Percentiles rank a stretch among this genome's conserved stretches.
Evolutionary conservation across 306 rosid species (phyloP).

Genomic region (Mucuna pruriens): DNA sequence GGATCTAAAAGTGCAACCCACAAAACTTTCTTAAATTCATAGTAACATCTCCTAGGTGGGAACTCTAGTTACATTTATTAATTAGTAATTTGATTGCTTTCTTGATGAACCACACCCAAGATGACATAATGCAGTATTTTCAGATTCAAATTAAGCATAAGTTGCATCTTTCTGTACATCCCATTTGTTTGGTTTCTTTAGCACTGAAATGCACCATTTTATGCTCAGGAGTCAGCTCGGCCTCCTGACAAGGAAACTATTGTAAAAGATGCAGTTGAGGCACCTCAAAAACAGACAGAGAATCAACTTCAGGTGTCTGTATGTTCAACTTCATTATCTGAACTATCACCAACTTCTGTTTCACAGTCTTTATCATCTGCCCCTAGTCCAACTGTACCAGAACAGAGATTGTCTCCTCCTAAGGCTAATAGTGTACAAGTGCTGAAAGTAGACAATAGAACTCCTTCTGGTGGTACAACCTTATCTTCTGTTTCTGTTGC

Average conservation of each 20-base stretch:
- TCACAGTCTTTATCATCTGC: slow-evolving; percentile 68
- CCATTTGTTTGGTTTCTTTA: background rate
- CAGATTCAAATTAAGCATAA: slow-evolving; percentile 6
- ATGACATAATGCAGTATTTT: background rate
- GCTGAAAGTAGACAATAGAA: slow-evolving; percentile 42
- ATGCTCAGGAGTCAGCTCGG: slow-evolving; percentile 48
- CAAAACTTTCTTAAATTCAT: background rate
- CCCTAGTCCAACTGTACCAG: slow-evolving; percentile 51
- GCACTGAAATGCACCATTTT: slow-evolving; percentile 21
- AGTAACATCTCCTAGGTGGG: background rate
- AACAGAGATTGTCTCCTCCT: slow-evolving; percentile 41
- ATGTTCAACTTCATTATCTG: slow-evolving; percentile 50
- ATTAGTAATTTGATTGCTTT: background rate
- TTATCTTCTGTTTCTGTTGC: slow-evolving; percentile 49
- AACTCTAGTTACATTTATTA: background rate
- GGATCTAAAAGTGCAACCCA: background rate
- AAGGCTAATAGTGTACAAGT: slow-evolving; percentile 40
- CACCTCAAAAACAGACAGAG: slow-evolving; percentile 45
- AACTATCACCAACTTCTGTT: slow-evolving; percentile 74
- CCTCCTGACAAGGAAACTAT: slow-evolving; percentile 31
- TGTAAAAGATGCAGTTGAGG: slow-evolving; percentile 40
- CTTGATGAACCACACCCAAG: background rate
- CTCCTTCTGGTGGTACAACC: slow-evolving; percentile 42
- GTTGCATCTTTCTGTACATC: slow-evolving; percentile 6
- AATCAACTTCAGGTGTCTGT: slow-evolving; percentile 49